These are phyloP conservation scores for Pistacia atlantica DNA, from an alignment of 345 rosid genomes.

Conservation along the genomic window DNA sequence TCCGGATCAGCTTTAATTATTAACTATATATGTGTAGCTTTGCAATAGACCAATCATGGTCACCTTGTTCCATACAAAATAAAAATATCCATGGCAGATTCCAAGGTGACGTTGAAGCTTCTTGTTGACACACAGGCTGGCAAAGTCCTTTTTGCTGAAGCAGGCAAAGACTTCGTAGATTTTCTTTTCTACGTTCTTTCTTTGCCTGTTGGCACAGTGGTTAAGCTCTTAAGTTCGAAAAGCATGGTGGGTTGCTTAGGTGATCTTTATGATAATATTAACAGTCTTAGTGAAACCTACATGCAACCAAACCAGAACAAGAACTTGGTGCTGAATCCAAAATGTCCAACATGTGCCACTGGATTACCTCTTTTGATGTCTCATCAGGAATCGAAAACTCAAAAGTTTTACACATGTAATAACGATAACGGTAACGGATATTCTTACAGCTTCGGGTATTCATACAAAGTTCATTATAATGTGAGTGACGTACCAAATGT, in stretches of 20 bases:
- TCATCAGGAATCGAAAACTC: background rate
- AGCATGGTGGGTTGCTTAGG: conserved; percentile 9
- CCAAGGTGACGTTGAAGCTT: background rate
- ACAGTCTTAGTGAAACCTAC: conserved; percentile 4
- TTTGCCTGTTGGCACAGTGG: conserved; percentile 29
- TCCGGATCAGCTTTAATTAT: too few species aligned
- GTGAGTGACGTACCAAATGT: background rate
- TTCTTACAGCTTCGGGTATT: background rate
- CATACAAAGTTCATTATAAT: background rate
- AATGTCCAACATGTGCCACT: background rate
- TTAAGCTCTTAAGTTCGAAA: conserved; percentile 1
- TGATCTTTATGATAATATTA: background rate
- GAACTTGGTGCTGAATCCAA: conserved; percentile 7
- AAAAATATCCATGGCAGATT: too few species aligned
- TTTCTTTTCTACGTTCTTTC: conserved; percentile 29
- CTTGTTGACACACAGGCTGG: too few species aligned
- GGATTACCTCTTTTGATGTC: background rate
- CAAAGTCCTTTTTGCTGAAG: too few species aligned
- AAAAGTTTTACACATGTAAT: background rate
- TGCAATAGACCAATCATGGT: too few species aligned
- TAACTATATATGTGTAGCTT: too few species aligned
- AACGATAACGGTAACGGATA: too few species aligned
- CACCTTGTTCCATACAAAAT: too few species aligned
- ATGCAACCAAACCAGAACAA: conserved; percentile 11
- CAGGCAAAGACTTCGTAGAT: conserved; percentile 27